Conservation (phyloP, 1,284 basidiomycete species). For the Vanrija sp. region DNA sequence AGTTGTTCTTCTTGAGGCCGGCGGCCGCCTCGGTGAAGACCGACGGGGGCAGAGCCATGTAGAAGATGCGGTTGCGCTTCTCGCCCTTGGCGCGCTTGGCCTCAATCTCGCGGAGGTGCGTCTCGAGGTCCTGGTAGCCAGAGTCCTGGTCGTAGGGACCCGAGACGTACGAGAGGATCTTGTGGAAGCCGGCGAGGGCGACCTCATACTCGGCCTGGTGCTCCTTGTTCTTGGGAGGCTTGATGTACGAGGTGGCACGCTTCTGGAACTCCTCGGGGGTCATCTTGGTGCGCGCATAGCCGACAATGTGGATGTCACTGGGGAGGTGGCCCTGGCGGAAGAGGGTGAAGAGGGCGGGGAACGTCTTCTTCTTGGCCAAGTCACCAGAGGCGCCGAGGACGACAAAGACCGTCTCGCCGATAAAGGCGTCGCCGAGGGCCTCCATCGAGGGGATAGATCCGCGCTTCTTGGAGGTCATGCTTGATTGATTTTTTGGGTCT, state of each 20-base stretch:
- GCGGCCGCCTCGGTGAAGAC: slow-evolving; percentile 86
- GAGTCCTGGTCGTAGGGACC: slow-evolving; percentile 81
- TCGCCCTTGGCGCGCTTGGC: slow-evolving; percentile 53
- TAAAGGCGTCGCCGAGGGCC: slow-evolving; percentile 64
- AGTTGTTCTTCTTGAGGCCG: slow-evolving; percentile 76
- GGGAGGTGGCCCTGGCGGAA: slow-evolving; percentile 77
- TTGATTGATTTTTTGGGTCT: too few species aligned
- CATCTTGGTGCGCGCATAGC: slow-evolving; percentile 80
- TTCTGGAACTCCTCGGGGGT: slow-evolving; percentile 77
- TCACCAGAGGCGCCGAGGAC: slow-evolving; percentile 97
- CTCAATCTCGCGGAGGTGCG: slow-evolving; percentile 74
- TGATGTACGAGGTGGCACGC: slow-evolving; percentile 77
- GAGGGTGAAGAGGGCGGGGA: slow-evolving; percentile 87
- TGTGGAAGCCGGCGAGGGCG: slow-evolving; percentile 76
- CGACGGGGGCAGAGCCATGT: slow-evolving; percentile 88
- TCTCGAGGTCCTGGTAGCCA: slow-evolving; percentile 71
- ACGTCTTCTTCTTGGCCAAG: slow-evolving; percentile 99
- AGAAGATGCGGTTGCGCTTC: slow-evolving; percentile 70
- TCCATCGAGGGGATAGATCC: slow-evolving; percentile 77
- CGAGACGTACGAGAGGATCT: slow-evolving; percentile 70
- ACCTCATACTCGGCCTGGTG: slow-evolving; percentile 40
- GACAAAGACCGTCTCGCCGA: slow-evolving; percentile 80
- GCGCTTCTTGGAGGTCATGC: slow-evolving; percentile 9
- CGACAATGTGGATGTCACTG: slow-evolving; percentile 77
- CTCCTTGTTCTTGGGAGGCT: slow-evolving; percentile 64